Conservation (phyloP, 805 yeast species). For the Candida qinlingensis region DNA sequence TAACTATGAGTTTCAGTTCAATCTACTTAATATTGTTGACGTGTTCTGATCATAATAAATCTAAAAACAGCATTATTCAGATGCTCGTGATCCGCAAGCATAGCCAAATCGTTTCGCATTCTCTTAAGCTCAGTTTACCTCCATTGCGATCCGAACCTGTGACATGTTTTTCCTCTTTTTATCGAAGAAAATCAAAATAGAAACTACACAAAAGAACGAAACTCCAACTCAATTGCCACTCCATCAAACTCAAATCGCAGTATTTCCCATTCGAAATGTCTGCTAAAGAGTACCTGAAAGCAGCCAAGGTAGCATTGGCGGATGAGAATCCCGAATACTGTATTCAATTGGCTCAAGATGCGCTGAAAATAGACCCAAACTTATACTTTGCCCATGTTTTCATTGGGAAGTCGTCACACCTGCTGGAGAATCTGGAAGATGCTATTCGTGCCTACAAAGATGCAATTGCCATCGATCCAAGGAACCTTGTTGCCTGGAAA, state of each 20-base stretch:
- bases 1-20: no score
- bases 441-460: slow-evolving; percentile 40
- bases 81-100: no score
- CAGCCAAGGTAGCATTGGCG: slow-evolving; percentile 47
- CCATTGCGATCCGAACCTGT: no score
- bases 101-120: no score
- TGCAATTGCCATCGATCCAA: slow-evolving; percentile 47
- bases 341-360: slow-evolving; percentile 48
- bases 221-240: not conserved
- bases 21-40: no score
- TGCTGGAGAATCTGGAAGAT: slow-evolving; percentile 30
- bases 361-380: slow-evolving; percentile 47
- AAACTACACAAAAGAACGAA: no score
- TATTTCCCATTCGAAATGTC: slow-evolving; percentile 23
- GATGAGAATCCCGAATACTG: slow-evolving; percentile 59
- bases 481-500: slow-evolving; percentile 69
- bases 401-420: slow-evolving; percentile 62
- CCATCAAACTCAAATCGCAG: not conserved
- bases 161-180: no score
- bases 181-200: no score
- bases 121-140: no score
- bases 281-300: slow-evolving; percentile 36
- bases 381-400: slow-evolving; percentile 67
- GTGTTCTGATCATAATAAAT: no score
- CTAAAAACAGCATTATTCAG: no score